Evolutionary conservation across 371 early-diverging fungal species (phyloP), one percentile per base, ranked within the genome.

Genomic region (Synchytrium microbalum): DNA sequence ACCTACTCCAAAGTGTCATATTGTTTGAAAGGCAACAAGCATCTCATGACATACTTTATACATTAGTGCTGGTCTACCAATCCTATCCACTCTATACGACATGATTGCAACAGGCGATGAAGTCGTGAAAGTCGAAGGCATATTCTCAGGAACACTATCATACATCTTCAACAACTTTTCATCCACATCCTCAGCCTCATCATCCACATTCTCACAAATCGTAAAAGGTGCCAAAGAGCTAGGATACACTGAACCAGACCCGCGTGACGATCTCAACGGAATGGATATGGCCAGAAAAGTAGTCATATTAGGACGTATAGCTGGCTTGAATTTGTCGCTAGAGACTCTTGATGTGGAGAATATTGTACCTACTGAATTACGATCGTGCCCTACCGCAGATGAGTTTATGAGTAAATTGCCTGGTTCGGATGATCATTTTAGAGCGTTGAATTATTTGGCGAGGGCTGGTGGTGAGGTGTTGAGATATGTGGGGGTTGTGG

Each of bases 171-270:
- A 96, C 84, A 88, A 88, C 75, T 96, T 88, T 66, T 95, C 95
- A 5, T 72, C 81, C 25, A 68, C 64, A 19, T 54, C 64, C 10
- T 33, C 46, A 2, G 58, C 65, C 26, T 72, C 64, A 25, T 46
- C 57, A 2, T 62, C 80, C 16, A 76, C 77, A n/a, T 96, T 98
- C 78, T 93, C 94, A 1, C 87, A 89, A 54, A 91, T 89, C 64
- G 95, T 98, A 60, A 74, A 80, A 66, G 84, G 84, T 1, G 98
- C 96, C 62, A 95, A 92, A 77, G 86, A 85, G 33, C 81, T 88
- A 30, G 98, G 98, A 0, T 98, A 92, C 77, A 98, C 98, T 25
- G 98, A 98, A 71, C 98, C 98, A 53, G 97, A 98, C 72, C 97
- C 98, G 52, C 83, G 96, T 59, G 98, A 98, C 72, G 98, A 98